These are phyloP conservation scores for Geosmithia putterillii DNA, from an alignment of 2,329 filamentous ascomycete species.

Conservation along the genomic window DNA sequence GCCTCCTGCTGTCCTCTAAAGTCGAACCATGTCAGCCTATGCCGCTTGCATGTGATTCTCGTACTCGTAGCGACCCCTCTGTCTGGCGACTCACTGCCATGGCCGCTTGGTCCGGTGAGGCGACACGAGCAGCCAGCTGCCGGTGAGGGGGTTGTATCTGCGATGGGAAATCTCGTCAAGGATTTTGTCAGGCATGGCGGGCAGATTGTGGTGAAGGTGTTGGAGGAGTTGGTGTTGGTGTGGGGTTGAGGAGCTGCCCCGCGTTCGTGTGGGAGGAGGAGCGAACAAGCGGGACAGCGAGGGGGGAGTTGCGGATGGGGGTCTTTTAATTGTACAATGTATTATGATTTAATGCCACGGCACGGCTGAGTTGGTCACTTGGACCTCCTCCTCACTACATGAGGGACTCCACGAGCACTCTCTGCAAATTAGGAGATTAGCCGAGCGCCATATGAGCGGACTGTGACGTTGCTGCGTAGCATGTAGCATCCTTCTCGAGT, in stretches of 20 bases:
- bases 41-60: neutral
- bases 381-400: neutral
- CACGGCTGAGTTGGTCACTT: no score
- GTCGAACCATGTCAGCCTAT: neutral
- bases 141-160: slow-evolving; percentile 82
- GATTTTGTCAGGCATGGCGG: slow-evolving; percentile 57
- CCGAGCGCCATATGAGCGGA: no score
- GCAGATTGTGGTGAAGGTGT: neutral
- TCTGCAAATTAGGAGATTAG: no score
- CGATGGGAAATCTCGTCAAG: slow-evolving; percentile 95
- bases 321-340: no score
- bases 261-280: neutral
- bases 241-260: neutral
- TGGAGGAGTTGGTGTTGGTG: neutral
- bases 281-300: no score
- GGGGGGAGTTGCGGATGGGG: neutral
- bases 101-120: slow-evolving; percentile 93
- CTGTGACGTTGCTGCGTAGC: neutral
- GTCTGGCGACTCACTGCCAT: slow-evolving; percentile 66
- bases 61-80: neutral
- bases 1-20: slow-evolving; percentile 65
- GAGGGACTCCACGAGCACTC: neutral
- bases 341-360: no score
- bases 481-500: neutral
- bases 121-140: slow-evolving; percentile 87